Evolutionary conservation across 2,329 filamentous ascomycete genomes (phyloP), one percentile per base, ranked within the genome.

Genomic region (Fusarium stilboides): DNA sequence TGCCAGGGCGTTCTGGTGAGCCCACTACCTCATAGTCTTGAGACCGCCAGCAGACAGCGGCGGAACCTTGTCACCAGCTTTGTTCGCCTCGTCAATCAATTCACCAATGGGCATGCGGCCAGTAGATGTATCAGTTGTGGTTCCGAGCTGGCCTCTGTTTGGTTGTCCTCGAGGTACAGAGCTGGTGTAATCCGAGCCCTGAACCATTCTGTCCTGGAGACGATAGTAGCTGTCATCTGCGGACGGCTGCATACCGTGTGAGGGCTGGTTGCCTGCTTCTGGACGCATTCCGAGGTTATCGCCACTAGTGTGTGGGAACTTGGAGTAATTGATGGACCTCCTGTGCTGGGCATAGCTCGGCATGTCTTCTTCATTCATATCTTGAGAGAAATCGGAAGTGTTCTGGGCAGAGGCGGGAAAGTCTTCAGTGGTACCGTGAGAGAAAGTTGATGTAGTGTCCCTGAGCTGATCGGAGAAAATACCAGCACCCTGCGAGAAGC

Each of bases 221-320:
- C 54, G 53, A 17, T 65, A 65, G 42, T 65, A 42, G 10, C 46
- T 58, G 8, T 65, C 61, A 2, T 65, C 45, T 1, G 59, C 24
- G 2, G 62, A 65, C 7, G 60, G 40, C 3, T 33, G 49, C 36
- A 60, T 60, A 13, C 60, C 42, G 17, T 17, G 1, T 0, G 36
- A 31, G 6, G 34, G 24, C 1, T 65, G 52, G 24, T 39, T 50
- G 24, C 5, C 7, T 2, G 20, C 14, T 7, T 14, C 34, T 2
- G 56, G 22, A 5, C 17, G 45, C 20, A 4, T 40, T 1, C 3
- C 20, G 0, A 14, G 17, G 3, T 26, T 10, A 3, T 42, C 34
- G 7, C 2, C 20, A 3, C 22, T 13, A 4, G 8, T 15, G 2
- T 62, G 57, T 1, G 59, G 46, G 1, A 62, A 62, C 19, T 62